Conservation (phyloP, 2,329 filamentous ascomycete species). For the Penicillium sp. region DNA sequence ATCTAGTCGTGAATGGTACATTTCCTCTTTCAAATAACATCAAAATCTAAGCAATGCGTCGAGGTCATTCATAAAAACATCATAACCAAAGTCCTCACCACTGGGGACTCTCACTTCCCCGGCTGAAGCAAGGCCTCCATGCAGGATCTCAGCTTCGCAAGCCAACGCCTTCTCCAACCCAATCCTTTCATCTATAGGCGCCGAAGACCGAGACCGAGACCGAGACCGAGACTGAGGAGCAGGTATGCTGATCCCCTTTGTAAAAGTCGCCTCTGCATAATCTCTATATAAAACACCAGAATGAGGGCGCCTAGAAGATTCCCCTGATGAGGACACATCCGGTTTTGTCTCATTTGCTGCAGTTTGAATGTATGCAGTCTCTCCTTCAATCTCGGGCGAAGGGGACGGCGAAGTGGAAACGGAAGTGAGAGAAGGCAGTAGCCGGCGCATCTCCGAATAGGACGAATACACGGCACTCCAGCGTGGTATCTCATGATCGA, state of each 20-base stretch:
- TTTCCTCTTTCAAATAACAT: neutral
- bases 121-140: neutral
- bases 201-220: neutral
- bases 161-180: neutral
- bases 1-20: neutral
- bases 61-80: conserved; percentile 7
- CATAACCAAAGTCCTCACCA: neutral
- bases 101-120: neutral
- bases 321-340: neutral
- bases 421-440: neutral
- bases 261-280: neutral
- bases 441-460: neutral
- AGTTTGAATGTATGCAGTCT: neutral
- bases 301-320: neutral
- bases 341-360: neutral
- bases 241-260: neutral
- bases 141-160: neutral
- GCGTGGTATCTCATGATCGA: conserved; percentile 3
- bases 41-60: conserved; percentile 9
- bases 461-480: conserved; percentile 5
- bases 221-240: neutral
- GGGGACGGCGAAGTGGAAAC: neutral
- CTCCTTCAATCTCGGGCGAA: neutral
- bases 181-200: neutral
- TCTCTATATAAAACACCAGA: neutral